Conservation (phyloP, 1,284 basidiomycete genomes). For the Xerocomus minutiporus region DNA sequence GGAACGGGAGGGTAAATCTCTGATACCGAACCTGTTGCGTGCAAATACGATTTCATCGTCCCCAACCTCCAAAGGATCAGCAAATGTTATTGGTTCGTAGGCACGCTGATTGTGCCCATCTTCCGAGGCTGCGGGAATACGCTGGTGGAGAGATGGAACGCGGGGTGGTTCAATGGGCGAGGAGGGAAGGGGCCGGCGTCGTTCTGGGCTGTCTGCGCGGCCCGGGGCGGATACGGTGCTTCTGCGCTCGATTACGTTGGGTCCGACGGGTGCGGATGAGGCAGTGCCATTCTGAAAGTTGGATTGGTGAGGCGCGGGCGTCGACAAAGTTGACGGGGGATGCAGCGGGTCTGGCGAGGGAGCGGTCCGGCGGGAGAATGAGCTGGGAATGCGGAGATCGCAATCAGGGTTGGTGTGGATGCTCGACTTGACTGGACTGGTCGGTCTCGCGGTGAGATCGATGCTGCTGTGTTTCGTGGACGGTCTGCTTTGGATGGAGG, state of each 20-base stretch:
- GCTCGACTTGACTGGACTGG: slow-evolving; percentile 19
- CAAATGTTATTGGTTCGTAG: slow-evolving; percentile 29
- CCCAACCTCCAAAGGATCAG: slow-evolving; percentile 20
- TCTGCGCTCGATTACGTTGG: slow-evolving; percentile 22
- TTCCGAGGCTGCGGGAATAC: slow-evolving; percentile 6
- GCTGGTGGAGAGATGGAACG: slow-evolving; percentile 13
- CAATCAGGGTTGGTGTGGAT: slow-evolving; percentile 13
- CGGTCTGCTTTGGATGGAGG: slow-evolving; percentile 7
- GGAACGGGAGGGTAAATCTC: slow-evolving; percentile 25
- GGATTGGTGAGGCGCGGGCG: slow-evolving; percentile 8
- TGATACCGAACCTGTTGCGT: slow-evolving; percentile 25
- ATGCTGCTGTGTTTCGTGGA: slow-evolving; percentile 20
- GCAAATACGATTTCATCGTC: slow-evolving; percentile 5
- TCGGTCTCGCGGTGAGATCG: slow-evolving; percentile 21
- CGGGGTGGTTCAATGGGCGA: slow-evolving; percentile 19
- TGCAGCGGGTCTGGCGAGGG: slow-evolving; percentile 10
- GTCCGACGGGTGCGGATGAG: slow-evolving; percentile 5
- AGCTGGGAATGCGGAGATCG: slow-evolving; percentile 26
- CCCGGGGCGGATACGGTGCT: slow-evolving; percentile 26
- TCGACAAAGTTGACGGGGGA: slow-evolving; percentile 4
- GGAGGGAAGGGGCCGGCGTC: slow-evolving; percentile 28
- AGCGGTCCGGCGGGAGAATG: slow-evolving; percentile 22
- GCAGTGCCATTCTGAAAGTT: slow-evolving; percentile 12
- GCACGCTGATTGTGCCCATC: slow-evolving; percentile 13
- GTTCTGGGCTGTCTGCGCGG: slow-evolving; percentile 17